Conservation (phyloP, 2,329 filamentous ascomycete species). For the Alternaria sp. region DNA sequence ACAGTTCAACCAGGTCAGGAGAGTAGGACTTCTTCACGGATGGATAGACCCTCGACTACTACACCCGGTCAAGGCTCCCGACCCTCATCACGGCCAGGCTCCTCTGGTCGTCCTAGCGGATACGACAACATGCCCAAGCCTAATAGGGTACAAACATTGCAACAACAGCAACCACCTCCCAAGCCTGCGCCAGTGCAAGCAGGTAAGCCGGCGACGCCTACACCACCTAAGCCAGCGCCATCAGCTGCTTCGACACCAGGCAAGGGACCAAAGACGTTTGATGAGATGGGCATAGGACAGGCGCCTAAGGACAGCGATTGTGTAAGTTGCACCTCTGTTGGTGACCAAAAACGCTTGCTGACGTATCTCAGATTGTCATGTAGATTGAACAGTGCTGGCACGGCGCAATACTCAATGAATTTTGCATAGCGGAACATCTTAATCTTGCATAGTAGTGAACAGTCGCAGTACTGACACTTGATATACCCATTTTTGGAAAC, state of each 20-base stretch:
- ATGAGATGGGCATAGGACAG: constrained; percentile 95
- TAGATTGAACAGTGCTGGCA: constrained; percentile 21
- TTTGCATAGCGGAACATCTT: constrained; percentile 33
- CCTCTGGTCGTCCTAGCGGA: constrained; percentile 40
- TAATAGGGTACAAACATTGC: constrained; percentile 32
- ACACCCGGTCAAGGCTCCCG: constrained; percentile 27
- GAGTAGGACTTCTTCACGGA: constrained; percentile 38
- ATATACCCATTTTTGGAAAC: constrained; percentile 20
- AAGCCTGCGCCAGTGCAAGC: constrained; percentile 30
- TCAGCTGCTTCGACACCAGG: constrained; percentile 54
- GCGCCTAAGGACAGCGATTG: constrained; percentile 89
- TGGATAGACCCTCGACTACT: constrained; percentile 37
- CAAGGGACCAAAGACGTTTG: constrained; percentile 93
- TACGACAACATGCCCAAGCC: constrained; percentile 40
- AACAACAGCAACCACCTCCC: constrained; percentile 30
- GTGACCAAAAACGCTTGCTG: constrained; percentile 4
- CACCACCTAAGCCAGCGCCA: constrained; percentile 42
- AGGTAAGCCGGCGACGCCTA: constrained; percentile 33
- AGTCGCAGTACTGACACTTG: constrained; percentile 11
- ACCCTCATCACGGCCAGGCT: constrained; percentile 37
- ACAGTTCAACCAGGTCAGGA: constrained; percentile 48
- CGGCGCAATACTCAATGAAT: constrained; percentile 1
- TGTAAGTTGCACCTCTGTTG: constrained; percentile 63
- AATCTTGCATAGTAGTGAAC: constrained; percentile 21
- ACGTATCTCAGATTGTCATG: constrained; percentile 39